Percentiles rank a stretch among this genome's conserved stretches.
These are phyloP conservation scores for Umbelopsis ramanniana DNA, from an alignment of 192 early-diverging fungal species.

Conservation along the genomic window DNA sequence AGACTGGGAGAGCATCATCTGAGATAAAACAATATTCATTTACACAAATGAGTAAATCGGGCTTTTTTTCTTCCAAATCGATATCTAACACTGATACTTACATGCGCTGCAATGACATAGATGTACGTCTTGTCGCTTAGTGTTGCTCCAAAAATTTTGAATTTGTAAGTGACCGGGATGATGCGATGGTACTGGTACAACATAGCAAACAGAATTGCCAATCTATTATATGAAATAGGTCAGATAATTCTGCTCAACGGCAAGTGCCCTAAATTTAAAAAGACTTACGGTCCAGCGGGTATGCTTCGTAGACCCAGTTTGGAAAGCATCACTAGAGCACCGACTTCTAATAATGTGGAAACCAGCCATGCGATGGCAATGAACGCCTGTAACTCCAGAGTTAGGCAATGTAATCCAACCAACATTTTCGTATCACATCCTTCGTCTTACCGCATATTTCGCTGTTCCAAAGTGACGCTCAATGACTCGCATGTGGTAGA, in stretches of 20 bases:
- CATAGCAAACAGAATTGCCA: conserved; percentile 58
- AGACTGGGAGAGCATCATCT: conserved; percentile 52
- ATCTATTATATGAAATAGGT: conserved; percentile 26
- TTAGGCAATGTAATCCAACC: background rate
- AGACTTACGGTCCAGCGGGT: conserved; percentile 60
- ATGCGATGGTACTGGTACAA: conserved; percentile 62
- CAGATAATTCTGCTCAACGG: background rate
- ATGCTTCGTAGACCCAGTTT: conserved; percentile 49
- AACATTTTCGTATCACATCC: background rate
- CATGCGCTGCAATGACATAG: conserved; percentile 52
- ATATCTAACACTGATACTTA: conserved; percentile 24
- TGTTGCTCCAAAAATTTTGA: conserved; percentile 54
- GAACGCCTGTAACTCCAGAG: conserved; percentile 46
- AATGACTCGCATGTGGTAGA: conserved; percentile 62
- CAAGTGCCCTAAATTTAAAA: background rate
- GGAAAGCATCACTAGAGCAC: conserved; percentile 48
- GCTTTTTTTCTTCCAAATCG: no score
- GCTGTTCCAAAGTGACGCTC: conserved; percentile 65
- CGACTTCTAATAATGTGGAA: conserved; percentile 59
- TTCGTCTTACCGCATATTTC: conserved; percentile 61
- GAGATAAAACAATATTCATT: background rate
- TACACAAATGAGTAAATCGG: background rate
- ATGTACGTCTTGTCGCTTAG: conserved; percentile 56
- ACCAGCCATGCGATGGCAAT: conserved; percentile 49
- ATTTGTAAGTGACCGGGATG: conserved; percentile 56